Evolutionary conservation across 441 rosid species (phyloP).

Genomic region (Populus hybrid): DNA sequence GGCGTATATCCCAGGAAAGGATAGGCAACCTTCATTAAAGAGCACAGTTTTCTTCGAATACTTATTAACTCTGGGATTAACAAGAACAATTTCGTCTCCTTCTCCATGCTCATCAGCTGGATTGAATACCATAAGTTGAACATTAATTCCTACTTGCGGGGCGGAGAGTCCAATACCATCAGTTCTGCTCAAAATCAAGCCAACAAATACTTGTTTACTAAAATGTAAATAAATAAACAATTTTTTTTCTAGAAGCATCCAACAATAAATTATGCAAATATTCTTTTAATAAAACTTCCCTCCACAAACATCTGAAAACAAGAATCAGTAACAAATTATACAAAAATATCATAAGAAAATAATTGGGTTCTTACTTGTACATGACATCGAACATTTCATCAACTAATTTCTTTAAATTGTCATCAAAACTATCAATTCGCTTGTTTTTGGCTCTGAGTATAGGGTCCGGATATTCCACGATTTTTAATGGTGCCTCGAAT

Average conservation of each 20-base stretch:
- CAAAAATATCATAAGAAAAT: background rate
- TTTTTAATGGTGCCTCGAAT: slow-evolving; percentile 68
- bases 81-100: slow-evolving; percentile 87
- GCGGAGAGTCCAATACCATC: slow-evolving; percentile 98
- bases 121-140: slow-evolving; percentile 92
- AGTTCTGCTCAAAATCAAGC: slow-evolving; percentile 61
- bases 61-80: slow-evolving; percentile 73
- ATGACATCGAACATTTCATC: slow-evolving; percentile 86
- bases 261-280: background rate
- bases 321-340: background rate
- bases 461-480: slow-evolving; percentile 90
- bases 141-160: slow-evolving; percentile 94
- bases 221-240: slow-evolving; percentile 16
- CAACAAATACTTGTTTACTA: slow-evolving; percentile 30
- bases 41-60: slow-evolving; percentile 60
- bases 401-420: slow-evolving; percentile 68
- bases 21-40: slow-evolving; percentile 91
- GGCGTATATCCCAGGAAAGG: slow-evolving; percentile 88
- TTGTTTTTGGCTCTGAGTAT: slow-evolving; percentile 68
- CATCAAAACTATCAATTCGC: slow-evolving; percentile 61
- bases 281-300: background rate
- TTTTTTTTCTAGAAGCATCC: slow-evolving; percentile 17
- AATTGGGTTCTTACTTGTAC: slow-evolving; percentile 69
- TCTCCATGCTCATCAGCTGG: slow-evolving; percentile 66
- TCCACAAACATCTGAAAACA: background rate